Evolutionary conservation across 345 rosid species (phyloP).

Genomic region (Orychophragmus violaceus): DNA sequence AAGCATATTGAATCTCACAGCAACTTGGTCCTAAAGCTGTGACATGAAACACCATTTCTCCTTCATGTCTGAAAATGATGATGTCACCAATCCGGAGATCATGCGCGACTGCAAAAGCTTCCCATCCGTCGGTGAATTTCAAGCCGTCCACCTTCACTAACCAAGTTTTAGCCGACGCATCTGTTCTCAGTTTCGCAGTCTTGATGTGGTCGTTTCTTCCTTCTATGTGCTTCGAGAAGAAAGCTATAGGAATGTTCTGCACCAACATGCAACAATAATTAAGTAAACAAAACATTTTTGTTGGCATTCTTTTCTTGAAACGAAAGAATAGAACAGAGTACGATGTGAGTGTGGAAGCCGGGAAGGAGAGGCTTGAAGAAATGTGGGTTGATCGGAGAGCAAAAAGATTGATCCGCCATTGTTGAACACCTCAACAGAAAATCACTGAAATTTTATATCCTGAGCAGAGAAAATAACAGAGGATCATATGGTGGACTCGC

Average conservation of each 20-base stretch:
- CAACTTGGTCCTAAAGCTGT: conserved; percentile 24
- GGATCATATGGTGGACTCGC: background rate
- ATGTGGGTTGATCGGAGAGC: conserved; percentile 11
- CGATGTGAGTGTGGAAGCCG: conserved; percentile 13
- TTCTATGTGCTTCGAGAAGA: conserved; percentile 7
- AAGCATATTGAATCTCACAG: conserved; percentile 13
- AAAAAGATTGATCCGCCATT: conserved; percentile 20
- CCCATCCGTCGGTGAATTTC: conserved; percentile 19
- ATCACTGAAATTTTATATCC: background rate
- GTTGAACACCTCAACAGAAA: background rate
- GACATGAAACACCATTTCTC: conserved; percentile 25
- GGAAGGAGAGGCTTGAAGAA: conserved; percentile 28
- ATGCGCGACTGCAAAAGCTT: conserved; percentile 20
- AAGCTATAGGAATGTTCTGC: conserved; percentile 24
- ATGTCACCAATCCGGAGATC: conserved; percentile 23
- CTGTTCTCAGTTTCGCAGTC: conserved; percentile 18
- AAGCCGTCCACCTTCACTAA: conserved; percentile 17
- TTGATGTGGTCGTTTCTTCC: conserved; percentile 12
- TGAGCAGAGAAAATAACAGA: background rate
- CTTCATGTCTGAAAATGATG: conserved; percentile 14
- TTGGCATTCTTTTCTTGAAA: background rate
- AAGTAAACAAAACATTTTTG: background rate
- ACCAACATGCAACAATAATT: background rate
- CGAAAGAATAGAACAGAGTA: conserved; percentile 1
- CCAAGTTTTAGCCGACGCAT: conserved; percentile 5